Evolutionary conservation across 2,329 filamentous ascomycete species (phyloP), one percentile per base, ranked within the genome.

Genomic region (Magnaporthiopsis incrustans): DNA sequence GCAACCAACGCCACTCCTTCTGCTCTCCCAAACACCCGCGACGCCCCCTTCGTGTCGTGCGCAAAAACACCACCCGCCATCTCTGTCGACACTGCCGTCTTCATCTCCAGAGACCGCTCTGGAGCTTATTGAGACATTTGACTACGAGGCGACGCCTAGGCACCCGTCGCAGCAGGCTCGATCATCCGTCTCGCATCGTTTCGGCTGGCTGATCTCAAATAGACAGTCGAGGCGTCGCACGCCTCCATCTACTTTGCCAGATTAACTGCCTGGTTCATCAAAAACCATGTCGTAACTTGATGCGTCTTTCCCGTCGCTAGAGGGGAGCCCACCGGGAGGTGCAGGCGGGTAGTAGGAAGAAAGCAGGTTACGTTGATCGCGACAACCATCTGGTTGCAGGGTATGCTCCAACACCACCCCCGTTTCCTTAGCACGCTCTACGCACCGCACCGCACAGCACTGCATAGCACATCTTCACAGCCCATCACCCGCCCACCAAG

Each of bases 1-100:
- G 60, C 63, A 66, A 62, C 65, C 61, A 65, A 64, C 64, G 67
- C 63, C 59, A 62, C 64, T 61, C 63, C 68, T 61, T 65, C 57
- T 58, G 61, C 64, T 66, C 59, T 38, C 58, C 64, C 62, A 57
- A 50, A 66, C 53, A 59, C 32, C 32, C 30, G 38, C 22, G 22
- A n/a, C 44, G 22, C 44, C 22, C 44, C 44, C n/a, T 53, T 25
- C 44, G 22, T 11, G n/a, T 53, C 44, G 44, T 53, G 22, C 44
- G 8, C 44, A 22, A 22, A 22, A 53, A 53, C 44, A 53, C 14
- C 44, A 22, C 18, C 44, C 44, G 44, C 44, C 44, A n/a, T n/a
- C 44, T 8, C n/a, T 50, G 18, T 25, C 44, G 44, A 53, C 44
- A 53, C 44, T 53, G 44, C 44, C 44, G 18, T n/a, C 44, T 25